Conservation (phyloP, 345 rosid species). For the Reutealis trisperma region DNA sequence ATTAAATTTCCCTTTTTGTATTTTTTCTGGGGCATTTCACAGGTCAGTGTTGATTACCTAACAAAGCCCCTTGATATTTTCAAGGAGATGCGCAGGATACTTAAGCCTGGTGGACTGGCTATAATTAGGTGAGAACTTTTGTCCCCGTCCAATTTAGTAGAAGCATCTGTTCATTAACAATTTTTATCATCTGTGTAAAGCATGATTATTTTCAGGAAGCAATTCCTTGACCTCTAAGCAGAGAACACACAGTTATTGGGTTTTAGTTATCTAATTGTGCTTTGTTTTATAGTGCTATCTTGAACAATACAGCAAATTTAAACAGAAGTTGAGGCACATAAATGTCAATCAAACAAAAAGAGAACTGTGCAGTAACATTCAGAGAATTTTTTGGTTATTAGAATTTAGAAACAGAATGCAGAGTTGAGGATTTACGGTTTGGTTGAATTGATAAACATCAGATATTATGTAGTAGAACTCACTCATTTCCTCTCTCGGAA, state of each 20-base stretch:
- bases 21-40: slow-evolving; percentile 14
- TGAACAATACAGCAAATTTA: neutral
- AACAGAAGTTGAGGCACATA: neutral
- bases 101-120: slow-evolving; percentile 85
- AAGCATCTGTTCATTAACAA: neutral
- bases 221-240: neutral
- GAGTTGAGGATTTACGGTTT: neutral
- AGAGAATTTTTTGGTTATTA: neutral
- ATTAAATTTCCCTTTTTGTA: neutral
- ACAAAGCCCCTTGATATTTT: slow-evolving; percentile 78
- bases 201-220: neutral
- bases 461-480: neutral
- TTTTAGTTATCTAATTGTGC: neutral
- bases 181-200: neutral
- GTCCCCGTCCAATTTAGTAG: slow-evolving; percentile 1
- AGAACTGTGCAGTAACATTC: neutral
- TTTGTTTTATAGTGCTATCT: neutral
- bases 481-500: neutral
- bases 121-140: slow-evolving; percentile 59
- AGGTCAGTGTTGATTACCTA: slow-evolving; percentile 94
- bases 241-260: neutral
- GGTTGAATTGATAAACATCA: neutral
- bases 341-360: neutral
- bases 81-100: slow-evolving; percentile 76
- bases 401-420: neutral